These are phyloP conservation scores for Mortierella sp. DNA, from an alignment of 371 early-diverging fungal species.

Conservation along the genomic window DNA sequence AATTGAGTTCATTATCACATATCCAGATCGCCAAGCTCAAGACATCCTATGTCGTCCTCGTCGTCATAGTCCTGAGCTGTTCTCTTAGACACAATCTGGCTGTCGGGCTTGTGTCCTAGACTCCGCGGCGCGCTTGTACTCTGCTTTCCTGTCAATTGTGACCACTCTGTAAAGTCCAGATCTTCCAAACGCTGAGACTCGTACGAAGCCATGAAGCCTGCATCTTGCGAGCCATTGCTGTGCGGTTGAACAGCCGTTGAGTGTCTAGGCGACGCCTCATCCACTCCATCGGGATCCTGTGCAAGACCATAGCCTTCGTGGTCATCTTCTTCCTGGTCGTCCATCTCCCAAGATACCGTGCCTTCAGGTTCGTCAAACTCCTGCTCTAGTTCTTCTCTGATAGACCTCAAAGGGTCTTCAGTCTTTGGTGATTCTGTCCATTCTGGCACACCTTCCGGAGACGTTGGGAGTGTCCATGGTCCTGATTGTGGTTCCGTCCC, in stretches of 20 bases:
- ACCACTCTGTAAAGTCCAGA: slow-evolving; percentile 23
- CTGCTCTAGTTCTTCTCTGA: background rate
- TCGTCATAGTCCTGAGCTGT: background rate
- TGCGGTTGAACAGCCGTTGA: too few relatives aligned
- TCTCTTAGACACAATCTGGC: too few relatives aligned
- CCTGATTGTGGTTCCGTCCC: too few relatives aligned
- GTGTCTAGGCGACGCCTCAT: too few relatives aligned
- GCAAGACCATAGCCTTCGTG: too few relatives aligned
- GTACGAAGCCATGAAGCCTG: background rate
- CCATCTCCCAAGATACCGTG: slow-evolving; percentile 36
- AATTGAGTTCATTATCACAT: background rate
- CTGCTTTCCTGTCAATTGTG: slow-evolving; percentile 13
- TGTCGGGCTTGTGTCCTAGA: too few relatives aligned
- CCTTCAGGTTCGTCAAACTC: background rate
- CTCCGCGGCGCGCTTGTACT: too few relatives aligned
- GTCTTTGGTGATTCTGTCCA: background rate
- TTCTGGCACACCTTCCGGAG: background rate
- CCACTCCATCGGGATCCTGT: background rate
- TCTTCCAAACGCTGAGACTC: slow-evolving; percentile 34
- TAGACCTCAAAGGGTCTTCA: too few relatives aligned
- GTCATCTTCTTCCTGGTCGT: slow-evolving; percentile 4
- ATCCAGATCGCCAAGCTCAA: slow-evolving; percentile 29
- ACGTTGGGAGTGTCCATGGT: background rate
- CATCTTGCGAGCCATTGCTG: background rate
- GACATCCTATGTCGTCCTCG: slow-evolving; percentile 29